Evolutionary conservation across 176 grass and related monocot genomes (phyloP), one percentile per base, ranked within the genome.

Genomic region (Pharus latifolius): DNA sequence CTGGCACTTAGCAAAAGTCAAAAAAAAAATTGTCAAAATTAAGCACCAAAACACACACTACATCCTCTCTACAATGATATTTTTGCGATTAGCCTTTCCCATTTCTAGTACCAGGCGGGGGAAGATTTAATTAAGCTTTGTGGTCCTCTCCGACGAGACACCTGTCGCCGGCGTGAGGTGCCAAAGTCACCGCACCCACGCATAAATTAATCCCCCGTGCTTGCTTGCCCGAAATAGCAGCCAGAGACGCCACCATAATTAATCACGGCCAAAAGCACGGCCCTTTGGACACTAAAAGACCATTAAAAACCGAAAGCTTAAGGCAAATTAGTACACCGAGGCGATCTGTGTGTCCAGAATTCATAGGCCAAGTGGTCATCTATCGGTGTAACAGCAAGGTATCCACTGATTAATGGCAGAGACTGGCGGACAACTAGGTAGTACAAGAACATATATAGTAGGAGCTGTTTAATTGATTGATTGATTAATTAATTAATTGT

Each of bases 161-260:
- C 40, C 70, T 85, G 83, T 85, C 56, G 56, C 35, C 63, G 55
- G 83, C 69, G 69, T 61, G 82, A 66, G 42, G 69, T 70, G 76
- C 30, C 76, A 75, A 70, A 75, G 83, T 75, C 77, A 16, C 75
- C 62, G 46, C 70, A 75, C 77, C 83, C 63, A 75, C 63, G 67
- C 83, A 69, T 85, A 80, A 49, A 85, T 69, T 80, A 85, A 64
- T 32, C 53, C 17, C 1, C 4, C 75, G 68, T 67, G 49, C 69
- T 65, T 48, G 79, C 69, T 80, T 85, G 63, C 83, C 77, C 31
- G 41, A 80, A 57, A 76, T 80, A 56, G 77, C 71, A 75, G 70
- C 70, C 35, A 38, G 35, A 38, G 8, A 38, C 35, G 4, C n/a
- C 63, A 4, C 11, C 23, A 59, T 37, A 38, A 19, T 48, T 59